A percentile compares a stretch with the other conserved stretches of the same genome.
phyloP scores from a whole-genome alignment of 805 yeast genomes.

The Blastobotrys peoriensis region DNA sequence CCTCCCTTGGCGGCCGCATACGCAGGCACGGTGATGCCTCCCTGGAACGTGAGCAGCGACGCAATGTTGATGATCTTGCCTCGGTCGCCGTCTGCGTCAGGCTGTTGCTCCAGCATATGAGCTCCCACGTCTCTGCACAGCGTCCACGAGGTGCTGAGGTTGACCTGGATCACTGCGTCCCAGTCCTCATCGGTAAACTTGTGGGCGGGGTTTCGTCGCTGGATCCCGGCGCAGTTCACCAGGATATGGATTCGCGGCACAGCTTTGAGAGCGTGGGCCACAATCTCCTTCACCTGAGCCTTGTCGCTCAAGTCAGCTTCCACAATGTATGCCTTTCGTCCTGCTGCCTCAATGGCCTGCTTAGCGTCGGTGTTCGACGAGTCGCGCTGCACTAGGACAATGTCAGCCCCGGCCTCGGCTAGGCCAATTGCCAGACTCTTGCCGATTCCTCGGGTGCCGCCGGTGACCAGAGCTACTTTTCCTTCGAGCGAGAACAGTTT shows the following conservation, averaged over 20 bases:
- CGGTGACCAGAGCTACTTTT: constrained; percentile 34
- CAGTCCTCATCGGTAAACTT: constrained; percentile 36
- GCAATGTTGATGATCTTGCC: constrained; percentile 42
- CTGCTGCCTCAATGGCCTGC: constrained; percentile 25
- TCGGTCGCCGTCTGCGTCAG: constrained; percentile 18
- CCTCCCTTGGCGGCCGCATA: constrained; percentile 42
- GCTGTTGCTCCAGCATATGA: constrained; percentile 30
- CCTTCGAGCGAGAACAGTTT: constrained; percentile 9
- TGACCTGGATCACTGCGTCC: constrained; percentile 37
- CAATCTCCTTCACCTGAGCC: constrained; percentile 29
- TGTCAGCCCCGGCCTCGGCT: constrained; percentile 44
- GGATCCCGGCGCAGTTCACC: constrained; percentile 41
- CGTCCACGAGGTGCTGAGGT: constrained; percentile 34
- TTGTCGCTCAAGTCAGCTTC: constrained; percentile 26
- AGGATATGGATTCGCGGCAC: constrained; percentile 36
- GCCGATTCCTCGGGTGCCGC: constrained; percentile 57
- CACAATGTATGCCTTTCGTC: constrained; percentile 26
- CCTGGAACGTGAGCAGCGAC: constrained; percentile 38
- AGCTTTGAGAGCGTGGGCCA: constrained; percentile 27
- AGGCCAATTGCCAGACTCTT: constrained; percentile 45
- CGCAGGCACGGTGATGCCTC: constrained; percentile 34
- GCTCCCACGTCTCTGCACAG: constrained; percentile 36
- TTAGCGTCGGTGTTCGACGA: constrained; percentile 28
- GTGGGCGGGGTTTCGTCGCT: constrained; percentile 29
- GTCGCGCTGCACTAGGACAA: constrained; percentile 38